Base-by-base conservation (phyloP, 2,329 filamentous ascomycete species). In the Alternaria solani region DNA sequence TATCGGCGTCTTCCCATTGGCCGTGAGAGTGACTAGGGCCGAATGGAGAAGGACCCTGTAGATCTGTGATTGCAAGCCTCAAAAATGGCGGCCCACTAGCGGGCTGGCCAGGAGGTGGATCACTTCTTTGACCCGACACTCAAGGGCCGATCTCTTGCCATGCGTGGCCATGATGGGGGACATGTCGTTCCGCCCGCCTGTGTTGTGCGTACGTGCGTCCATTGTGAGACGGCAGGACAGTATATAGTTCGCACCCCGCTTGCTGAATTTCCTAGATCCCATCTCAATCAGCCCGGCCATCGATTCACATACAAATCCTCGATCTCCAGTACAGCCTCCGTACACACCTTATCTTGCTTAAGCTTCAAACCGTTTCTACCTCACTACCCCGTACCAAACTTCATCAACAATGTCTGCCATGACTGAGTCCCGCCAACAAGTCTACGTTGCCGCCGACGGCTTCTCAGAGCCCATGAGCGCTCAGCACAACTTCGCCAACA, bases 401-500 rank as follows among this genome's bases (percentile, higher is more conserved):
- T 28, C 30, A 43, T 36, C 48, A 57, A 26, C 47, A 36, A 75
- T 75, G 71, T 70, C 72, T 55, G 59, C 55, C 56, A 63, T 62
- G 46, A 63, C 65, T 51, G 63, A 67, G 34, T 28, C 51, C 51
- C 67, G 53, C 52, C 72, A 68, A 52, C 57, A 61, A 52, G 73
- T 79, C 62, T 82, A 80, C 72, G 67, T 78, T 47, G 68, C 77
- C 42, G 72, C 11, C 16, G 32, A 78, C 51, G 71, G 75, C 61
- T 81, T 78, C 69, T 78, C 78, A 18, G 78, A 79, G 62, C 78
- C 80, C 34, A 76, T 78, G 66, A 71, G 69, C 38, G 76, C 80
- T 44, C 79, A 80, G 56, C 77, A 81, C 64, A 79, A 81, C 66
- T 83, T 83, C 61, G 69, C 77, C 46, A 75, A 78, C 62, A 76